These are phyloP conservation scores for Remersonia thermophila DNA, from an alignment of 2,329 filamentous ascomycete species.

Conservation along the genomic window DNA sequence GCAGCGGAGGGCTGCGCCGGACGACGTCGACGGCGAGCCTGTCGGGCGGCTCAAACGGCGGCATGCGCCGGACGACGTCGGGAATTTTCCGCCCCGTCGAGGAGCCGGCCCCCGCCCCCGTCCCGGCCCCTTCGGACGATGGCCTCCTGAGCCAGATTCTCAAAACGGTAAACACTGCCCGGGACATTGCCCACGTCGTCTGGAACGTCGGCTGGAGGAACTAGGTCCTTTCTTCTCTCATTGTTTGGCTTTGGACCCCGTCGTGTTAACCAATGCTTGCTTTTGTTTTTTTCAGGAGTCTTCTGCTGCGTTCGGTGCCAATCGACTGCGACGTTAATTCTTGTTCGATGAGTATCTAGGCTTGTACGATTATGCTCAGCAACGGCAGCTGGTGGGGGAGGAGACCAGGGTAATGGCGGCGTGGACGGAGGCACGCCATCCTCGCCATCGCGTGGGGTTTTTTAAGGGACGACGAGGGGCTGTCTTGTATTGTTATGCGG, in stretches of 20 bases:
- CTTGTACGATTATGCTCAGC: slow-evolving; percentile 12
- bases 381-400: too few relatives aligned
- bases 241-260: slow-evolving; percentile 12
- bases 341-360: slow-evolving; percentile 13
- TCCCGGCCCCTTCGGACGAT: slow-evolving; percentile 40
- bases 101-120: slow-evolving; percentile 27
- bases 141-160: slow-evolving; percentile 68
- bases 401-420: slow-evolving; percentile 2
- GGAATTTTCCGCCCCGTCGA: slow-evolving; percentile 89
- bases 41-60: slow-evolving; percentile 39
- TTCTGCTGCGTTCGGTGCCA: slow-evolving; percentile 15
- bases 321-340: slow-evolving; percentile 1
- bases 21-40: slow-evolving; percentile 37
- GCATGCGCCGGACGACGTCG: slow-evolving; percentile 66
- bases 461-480: slow-evolving; percentile 2
- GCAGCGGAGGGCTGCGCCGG: slow-evolving; percentile 29
- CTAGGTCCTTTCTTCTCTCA: slow-evolving; percentile 14
- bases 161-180: slow-evolving; percentile 65
- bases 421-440: too few relatives aligned
- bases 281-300: slow-evolving; percentile 22
- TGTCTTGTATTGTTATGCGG: slow-evolving; percentile 8
- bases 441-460: too few relatives aligned
- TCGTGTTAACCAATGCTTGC: slow-evolving; percentile 17
- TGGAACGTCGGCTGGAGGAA: slow-evolving; percentile 59
- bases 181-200: slow-evolving; percentile 58